Evolutionary conservation across 1,284 basidiomycete genomes (phyloP).

Genomic region (Ceratorhiza oryzae-sativae): DNA sequence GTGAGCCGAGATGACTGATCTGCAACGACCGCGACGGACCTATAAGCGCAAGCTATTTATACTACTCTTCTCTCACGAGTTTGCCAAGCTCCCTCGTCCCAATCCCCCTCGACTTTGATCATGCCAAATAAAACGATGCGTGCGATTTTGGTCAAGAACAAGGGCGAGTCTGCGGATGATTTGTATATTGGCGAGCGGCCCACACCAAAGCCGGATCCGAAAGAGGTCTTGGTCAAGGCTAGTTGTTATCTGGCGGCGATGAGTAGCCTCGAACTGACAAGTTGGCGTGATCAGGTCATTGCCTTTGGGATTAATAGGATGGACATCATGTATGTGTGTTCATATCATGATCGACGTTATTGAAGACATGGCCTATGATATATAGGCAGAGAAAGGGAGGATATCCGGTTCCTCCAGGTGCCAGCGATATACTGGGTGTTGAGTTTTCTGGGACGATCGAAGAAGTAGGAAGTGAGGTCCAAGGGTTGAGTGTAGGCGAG

Average conservation of each 20-base stretch:
- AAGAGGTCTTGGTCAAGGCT: slow-evolving; percentile 78
- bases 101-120: neutral
- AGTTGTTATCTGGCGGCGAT: neutral
- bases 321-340: slow-evolving; percentile 72
- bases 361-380: neutral
- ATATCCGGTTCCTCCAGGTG: slow-evolving; percentile 82
- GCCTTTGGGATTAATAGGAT: slow-evolving; percentile 85
- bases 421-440: slow-evolving; percentile 83
- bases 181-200: slow-evolving; percentile 74
- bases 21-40: too few species aligned
- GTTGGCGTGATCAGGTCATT: too few species aligned
- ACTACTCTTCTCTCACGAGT: too few species aligned
- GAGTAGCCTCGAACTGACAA: neutral
- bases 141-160: slow-evolving; percentile 82
- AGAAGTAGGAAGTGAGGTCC: slow-evolving; percentile 63
- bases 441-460: slow-evolving; percentile 85
- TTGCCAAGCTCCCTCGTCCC: neutral
- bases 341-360: neutral
- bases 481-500: slow-evolving; percentile 74
- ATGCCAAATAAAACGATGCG: slow-evolving; percentile 62
- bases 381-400: slow-evolving; percentile 59
- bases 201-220: slow-evolving; percentile 62
- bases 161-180: slow-evolving; percentile 76
- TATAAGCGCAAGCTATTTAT: too few species aligned
- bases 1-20: too few species aligned